Percentiles rank a stretch among this genome's conserved stretches.
phyloP scores from a whole-genome alignment of 805 yeast species.

The Diddensiella caesifluorescens region DNA sequence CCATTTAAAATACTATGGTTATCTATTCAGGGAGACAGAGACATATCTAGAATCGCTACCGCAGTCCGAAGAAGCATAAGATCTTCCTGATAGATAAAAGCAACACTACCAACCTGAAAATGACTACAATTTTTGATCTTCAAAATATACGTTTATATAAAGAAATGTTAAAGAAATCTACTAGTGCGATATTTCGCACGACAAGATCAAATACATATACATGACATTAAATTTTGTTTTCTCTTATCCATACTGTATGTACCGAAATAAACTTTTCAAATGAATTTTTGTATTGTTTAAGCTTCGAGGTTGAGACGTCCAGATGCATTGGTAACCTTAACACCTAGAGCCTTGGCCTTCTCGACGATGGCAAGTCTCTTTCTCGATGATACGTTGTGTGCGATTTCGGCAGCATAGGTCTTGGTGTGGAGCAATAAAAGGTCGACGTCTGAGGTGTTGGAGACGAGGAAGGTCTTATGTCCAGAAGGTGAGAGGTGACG shows the following conservation, averaged over 20 bases:
- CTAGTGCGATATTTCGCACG: conserved; percentile 1
- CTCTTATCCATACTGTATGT: not conserved
- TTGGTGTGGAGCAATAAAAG: conserved; percentile 93
- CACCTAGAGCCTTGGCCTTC: conserved; percentile 97
- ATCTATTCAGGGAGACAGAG: too few relatives aligned
- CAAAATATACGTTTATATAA: too few relatives aligned
- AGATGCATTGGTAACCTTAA: conserved; percentile 98
- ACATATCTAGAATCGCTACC: too few relatives aligned
- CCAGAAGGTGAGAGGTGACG: conserved; percentile 95
- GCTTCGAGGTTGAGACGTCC: conserved; percentile 98
- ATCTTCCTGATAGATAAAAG: too few relatives aligned
- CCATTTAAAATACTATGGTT: too few relatives aligned
- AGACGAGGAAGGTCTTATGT: conserved; percentile 93
- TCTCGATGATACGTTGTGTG: conserved; percentile 96
- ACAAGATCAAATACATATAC: conserved; percentile 4
- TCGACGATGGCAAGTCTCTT: conserved; percentile 96
- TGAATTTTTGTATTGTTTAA: conserved; percentile 41
- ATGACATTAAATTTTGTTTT: conserved; percentile 6
- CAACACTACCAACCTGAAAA: too few relatives aligned
- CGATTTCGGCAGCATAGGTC: conserved; percentile 99
- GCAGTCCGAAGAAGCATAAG: too few relatives aligned
- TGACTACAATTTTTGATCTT: too few relatives aligned
- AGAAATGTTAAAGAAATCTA: too few relatives aligned
- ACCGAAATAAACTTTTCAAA: not conserved
- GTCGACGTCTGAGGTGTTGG: conserved; percentile 91